A percentile compares a stretch with the other conserved stretches of the same genome.
These are phyloP conservation scores for Hypholoma sublateritium DNA, from an alignment of 768 basidiomycete genomes.

Conservation along the genomic window DNA sequence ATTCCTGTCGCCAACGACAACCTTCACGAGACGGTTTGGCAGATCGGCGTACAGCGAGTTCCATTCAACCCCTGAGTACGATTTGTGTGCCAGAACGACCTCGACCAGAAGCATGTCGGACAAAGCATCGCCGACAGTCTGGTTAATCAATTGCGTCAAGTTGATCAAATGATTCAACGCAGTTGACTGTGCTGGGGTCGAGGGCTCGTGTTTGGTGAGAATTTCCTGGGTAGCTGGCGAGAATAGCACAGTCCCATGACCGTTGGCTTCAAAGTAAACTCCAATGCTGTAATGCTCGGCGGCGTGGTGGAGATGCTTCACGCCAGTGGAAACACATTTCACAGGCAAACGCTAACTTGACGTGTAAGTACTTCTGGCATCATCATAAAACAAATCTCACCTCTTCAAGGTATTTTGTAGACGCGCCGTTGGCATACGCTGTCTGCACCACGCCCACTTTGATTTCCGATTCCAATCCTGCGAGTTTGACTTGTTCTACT, in stretches of 20 bases:
- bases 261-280: slow-evolving; percentile 99
- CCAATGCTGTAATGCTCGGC: slow-evolving; percentile 93
- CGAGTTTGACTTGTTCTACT: slow-evolving; percentile 81
- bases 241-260: slow-evolving; percentile 96
- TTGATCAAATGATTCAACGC: slow-evolving; percentile 76
- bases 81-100: slow-evolving; percentile 84
- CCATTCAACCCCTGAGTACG: slow-evolving; percentile 85
- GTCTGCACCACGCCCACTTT: slow-evolving; percentile 97
- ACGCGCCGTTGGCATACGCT: slow-evolving; percentile 97
- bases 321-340: slow-evolving; percentile 93
- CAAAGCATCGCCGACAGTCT: slow-evolving; percentile 96
- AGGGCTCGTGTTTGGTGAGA: slow-evolving; percentile 64
- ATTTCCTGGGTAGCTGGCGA: slow-evolving; percentile 69
- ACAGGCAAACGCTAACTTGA: slow-evolving; percentile 82
- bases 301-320: slow-evolving; percentile 97
- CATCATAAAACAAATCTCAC: slow-evolving; percentile 39
- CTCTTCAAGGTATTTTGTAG: slow-evolving; percentile 87
- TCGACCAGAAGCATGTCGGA: slow-evolving; percentile 97
- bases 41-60: slow-evolving; percentile 90
- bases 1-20: slow-evolving; percentile 78
- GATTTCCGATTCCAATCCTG: slow-evolving; percentile 75
- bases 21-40: slow-evolving; percentile 94
- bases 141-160: slow-evolving; percentile 87
- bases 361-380: slow-evolving; percentile 8
- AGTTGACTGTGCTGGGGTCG: slow-evolving; percentile 79